Conservation (phyloP, 352 stramenopile species). For the Phytopythium oedochilum region DNA sequence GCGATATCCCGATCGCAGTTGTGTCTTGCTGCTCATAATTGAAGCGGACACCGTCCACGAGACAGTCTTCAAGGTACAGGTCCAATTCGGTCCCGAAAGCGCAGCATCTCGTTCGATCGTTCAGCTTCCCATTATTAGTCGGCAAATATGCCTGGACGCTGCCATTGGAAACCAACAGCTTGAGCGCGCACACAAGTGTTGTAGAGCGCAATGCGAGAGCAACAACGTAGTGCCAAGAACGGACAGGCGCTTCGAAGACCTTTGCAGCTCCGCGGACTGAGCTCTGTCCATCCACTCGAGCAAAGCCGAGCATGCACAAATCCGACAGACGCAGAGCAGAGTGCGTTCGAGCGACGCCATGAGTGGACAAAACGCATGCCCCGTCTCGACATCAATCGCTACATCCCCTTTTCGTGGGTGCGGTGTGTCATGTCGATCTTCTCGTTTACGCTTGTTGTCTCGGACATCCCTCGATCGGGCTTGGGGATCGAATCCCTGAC, state of each 20-base stretch:
- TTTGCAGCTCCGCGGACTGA: not conserved
- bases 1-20: not conserved
- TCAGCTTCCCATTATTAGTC: no score
- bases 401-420: constrained; percentile 2
- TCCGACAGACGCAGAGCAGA: not conserved
- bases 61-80: no score
- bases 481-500: constrained; percentile 9
- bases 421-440: constrained; percentile 6
- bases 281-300: not conserved
- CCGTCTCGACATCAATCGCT: constrained; percentile 1
- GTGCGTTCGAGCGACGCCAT: not conserved
- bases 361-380: not conserved
- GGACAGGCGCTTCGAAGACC: no score
- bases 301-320: not conserved
- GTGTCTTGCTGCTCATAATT: not conserved
- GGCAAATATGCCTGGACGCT: no score
- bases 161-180: no score
- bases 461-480: constrained; percentile 34
- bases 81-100: no score
- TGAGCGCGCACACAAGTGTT: no score
- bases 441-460: constrained; percentile 4
- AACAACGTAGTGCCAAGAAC: no score
- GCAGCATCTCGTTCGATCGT: no score
- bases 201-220: no score
- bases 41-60: no score